Evolutionary conservation across 2,329 filamentous ascomycete genomes (phyloP).

Genomic region (Diplodia mutila): DNA sequence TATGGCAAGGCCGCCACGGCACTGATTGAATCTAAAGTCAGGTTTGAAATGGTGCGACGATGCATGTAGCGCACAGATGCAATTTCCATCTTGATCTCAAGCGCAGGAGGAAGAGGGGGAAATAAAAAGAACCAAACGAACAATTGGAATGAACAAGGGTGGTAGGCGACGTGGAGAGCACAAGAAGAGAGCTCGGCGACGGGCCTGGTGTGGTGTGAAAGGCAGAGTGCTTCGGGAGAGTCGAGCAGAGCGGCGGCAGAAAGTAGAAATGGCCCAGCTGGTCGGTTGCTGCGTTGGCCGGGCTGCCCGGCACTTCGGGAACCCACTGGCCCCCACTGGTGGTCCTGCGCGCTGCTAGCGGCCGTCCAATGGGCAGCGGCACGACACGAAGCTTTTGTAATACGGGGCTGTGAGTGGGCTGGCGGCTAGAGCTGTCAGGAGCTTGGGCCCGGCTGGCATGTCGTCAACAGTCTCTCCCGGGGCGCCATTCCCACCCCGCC

Average conservation of each 20-base stretch:
- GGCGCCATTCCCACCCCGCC: constrained; percentile 19
- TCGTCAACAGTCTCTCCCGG: constrained; percentile 20
- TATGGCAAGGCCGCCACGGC: background rate
- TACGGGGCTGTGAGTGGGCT: constrained; percentile 8
- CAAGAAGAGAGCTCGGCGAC: background rate
- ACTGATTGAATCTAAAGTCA: background rate
- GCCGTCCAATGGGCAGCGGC: constrained; percentile 12
- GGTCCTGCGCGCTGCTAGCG: background rate
- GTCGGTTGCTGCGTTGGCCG: background rate
- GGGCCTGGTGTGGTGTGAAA: background rate
- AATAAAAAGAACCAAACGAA: background rate
- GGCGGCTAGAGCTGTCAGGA: constrained; percentile 3
- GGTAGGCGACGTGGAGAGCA: too few relatives aligned
- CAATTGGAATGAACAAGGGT: too few relatives aligned
- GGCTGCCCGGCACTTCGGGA: background rate
- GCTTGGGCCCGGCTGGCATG: background rate
- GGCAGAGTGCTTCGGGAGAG: background rate
- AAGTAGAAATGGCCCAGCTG: background rate
- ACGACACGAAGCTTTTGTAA: constrained; percentile 19
- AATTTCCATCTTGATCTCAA: too few relatives aligned
- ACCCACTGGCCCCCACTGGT: constrained; percentile 4
- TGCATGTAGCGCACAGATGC: too few relatives aligned
- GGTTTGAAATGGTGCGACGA: background rate
- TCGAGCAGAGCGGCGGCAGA: background rate
- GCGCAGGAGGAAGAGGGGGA: too few relatives aligned